Evolutionary conservation across 108 stramenopile species (phyloP).

Genomic region (Skeletonema marinoi): DNA sequence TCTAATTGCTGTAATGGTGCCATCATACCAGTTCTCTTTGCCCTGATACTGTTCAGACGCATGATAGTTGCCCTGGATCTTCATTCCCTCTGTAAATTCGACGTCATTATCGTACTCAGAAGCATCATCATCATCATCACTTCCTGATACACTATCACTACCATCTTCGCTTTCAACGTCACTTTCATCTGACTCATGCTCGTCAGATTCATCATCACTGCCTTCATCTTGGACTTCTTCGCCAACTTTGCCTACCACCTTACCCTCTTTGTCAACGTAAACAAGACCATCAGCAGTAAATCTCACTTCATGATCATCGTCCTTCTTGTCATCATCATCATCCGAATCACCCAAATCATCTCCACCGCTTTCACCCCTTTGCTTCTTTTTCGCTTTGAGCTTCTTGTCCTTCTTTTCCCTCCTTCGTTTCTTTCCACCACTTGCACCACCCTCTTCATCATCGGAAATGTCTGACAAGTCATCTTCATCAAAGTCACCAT

Average conservation of each 20-base stretch:
- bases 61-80: conserved; percentile 78
- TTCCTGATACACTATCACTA: conserved; percentile 9
- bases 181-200: conserved; percentile 31
- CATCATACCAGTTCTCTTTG: conserved; percentile 76
- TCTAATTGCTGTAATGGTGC: conserved; percentile 55
- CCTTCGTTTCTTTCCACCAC: conserved; percentile 21
- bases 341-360: conserved; percentile 73
- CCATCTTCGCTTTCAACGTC: conserved; percentile 12
- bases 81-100: conserved; percentile 58
- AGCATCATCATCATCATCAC: conserved; percentile 42
- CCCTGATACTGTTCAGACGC: conserved; percentile 81
- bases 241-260: conserved; percentile 63
- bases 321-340: conserved; percentile 60
- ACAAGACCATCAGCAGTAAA: conserved; percentile 88
- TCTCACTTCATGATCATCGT: conserved; percentile 47
- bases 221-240: conserved; percentile 45
- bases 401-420: conserved; percentile 7
- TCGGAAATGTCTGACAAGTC: conserved; percentile 85
- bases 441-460: conserved; percentile 40
- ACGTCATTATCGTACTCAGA: conserved; percentile 10
- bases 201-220: conserved; percentile 4
- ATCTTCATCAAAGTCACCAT: conserved; percentile 86
- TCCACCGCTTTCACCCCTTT: conserved; percentile 9
- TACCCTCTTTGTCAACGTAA: conserved; percentile 72
- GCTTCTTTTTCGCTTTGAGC: conserved; percentile 30